phyloP scores from a whole-genome alignment of 345 rosid genomes.

The Eucalyptus regnans region DNA sequence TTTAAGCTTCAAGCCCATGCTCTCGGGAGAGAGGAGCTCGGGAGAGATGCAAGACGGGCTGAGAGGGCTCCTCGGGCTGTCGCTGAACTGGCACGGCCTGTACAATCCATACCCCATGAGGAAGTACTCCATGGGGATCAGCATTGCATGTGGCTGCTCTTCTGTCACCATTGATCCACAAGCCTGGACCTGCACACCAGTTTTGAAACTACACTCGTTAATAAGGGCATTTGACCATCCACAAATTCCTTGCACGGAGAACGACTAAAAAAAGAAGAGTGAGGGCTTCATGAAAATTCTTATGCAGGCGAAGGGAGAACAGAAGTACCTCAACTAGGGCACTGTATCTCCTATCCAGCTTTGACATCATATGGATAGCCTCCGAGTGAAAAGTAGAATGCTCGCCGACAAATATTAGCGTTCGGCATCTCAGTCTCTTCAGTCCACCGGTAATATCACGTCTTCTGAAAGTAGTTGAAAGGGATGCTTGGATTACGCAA shows the following conservation, averaged over 20 bases:
- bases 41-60: constrained; percentile 87
- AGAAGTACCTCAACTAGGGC: constrained; percentile 85
- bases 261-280: neutral
- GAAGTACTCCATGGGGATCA: constrained; percentile 94
- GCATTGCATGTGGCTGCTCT: constrained; percentile 96
- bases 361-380: constrained; percentile 73
- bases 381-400: constrained; percentile 83
- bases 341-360: constrained; percentile 73
- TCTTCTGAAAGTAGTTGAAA: constrained; percentile 39
- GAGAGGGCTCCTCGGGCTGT: constrained; percentile 89
- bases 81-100: constrained; percentile 49
- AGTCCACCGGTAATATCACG: constrained; percentile 63
- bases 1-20: constrained; percentile 98
- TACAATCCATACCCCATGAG: constrained; percentile 85
- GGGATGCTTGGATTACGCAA: neutral
- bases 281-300: neutral
- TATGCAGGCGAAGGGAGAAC: neutral
- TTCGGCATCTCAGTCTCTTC: constrained; percentile 73
- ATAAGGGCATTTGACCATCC: neutral
- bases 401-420: constrained; percentile 86
- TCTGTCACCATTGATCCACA: constrained; percentile 99
- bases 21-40: constrained; percentile 95
- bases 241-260: neutral
- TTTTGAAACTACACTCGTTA: neutral
- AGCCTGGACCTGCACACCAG: constrained; percentile 60